These are phyloP conservation scores for Alternaria rosae DNA, from an alignment of 2,329 filamentous ascomycete species.

Conservation along the genomic window DNA sequence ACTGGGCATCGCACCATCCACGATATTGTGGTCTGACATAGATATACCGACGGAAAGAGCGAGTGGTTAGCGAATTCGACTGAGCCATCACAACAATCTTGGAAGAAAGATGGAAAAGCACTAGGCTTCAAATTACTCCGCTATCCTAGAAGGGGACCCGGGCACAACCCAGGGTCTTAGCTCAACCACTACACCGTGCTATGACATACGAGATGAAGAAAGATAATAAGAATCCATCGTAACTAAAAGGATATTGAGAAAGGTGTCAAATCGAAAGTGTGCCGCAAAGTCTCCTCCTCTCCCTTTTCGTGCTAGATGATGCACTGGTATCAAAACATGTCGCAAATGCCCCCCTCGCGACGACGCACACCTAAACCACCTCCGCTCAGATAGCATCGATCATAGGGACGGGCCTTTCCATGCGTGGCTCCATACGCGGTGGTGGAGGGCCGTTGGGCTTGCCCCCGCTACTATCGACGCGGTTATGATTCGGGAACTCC, in stretches of 20 bases:
- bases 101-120: slow-evolving; percentile 12
- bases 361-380: background rate
- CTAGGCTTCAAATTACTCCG: slow-evolving; percentile 33
- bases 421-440: slow-evolving; percentile 35
- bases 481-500: slow-evolving; percentile 42
- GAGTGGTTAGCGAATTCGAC: no score
- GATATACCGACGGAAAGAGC: background rate
- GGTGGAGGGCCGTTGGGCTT: slow-evolving; percentile 30
- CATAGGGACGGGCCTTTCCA: slow-evolving; percentile 32
- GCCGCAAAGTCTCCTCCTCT: slow-evolving; percentile 23
- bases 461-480: slow-evolving; percentile 40
- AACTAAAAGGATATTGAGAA: slow-evolving; percentile 50
- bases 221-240: slow-evolving; percentile 35
- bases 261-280: slow-evolving; percentile 38
- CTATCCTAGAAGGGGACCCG: slow-evolving; percentile 33
- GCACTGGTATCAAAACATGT: slow-evolving; percentile 51
- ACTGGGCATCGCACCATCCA: background rate
- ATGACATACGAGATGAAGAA: slow-evolving; percentile 41
- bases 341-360: slow-evolving; percentile 22
- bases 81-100: background rate
- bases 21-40: background rate
- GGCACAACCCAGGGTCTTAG: slow-evolving; percentile 26
- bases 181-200: slow-evolving; percentile 35
- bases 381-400: slow-evolving; percentile 33
- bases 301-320: slow-evolving; percentile 41